phyloP scores from a whole-genome alignment of 75 land plant species.

The Cryptomeria japonica region DNA sequence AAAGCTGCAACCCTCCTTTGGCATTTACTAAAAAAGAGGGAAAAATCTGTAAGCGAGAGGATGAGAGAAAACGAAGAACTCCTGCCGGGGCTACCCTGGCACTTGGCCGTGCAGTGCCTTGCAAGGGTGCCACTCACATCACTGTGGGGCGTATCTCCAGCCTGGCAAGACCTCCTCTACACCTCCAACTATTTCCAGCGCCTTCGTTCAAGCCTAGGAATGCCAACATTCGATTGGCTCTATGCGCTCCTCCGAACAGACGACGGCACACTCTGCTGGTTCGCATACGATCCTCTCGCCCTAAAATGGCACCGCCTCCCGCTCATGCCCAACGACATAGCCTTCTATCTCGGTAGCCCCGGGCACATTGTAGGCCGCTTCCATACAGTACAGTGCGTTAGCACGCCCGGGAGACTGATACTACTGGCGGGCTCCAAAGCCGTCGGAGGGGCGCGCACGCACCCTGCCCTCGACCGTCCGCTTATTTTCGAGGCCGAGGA shows the following conservation, averaged over 20 bases:
- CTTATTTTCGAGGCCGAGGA: constrained; percentile 23
- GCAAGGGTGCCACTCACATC: neutral
- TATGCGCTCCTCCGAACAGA: constrained; percentile 2
- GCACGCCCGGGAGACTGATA: constrained; percentile 26
- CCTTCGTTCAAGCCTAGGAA: constrained; percentile 14
- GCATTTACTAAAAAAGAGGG: too few relatives aligned
- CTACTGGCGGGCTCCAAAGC: constrained; percentile 29
- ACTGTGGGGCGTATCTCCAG: constrained; percentile 12
- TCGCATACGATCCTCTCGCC: constrained; percentile 31
- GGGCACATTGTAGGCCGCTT: constrained; percentile 15
- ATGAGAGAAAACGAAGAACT: neutral
- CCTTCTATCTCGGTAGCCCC: constrained; percentile 19
- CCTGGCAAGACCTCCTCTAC: constrained; percentile 26
- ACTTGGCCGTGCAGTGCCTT: neutral
- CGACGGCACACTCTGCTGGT: constrained; percentile 23
- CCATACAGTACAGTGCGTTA: constrained; percentile 42
- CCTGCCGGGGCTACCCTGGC: neutral
- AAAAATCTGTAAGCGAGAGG: too few relatives aligned
- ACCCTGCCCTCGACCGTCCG: constrained; percentile 36
- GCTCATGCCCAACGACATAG: constrained; percentile 18
- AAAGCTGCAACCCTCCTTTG: too few relatives aligned
- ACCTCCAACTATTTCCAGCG: constrained; percentile 24
- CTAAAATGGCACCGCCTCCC: constrained; percentile 33
- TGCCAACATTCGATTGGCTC: constrained; percentile 20
- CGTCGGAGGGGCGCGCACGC: neutral